Conservation (phyloP, 257 asterid genomes). For the Solanum microdontum region DNA sequence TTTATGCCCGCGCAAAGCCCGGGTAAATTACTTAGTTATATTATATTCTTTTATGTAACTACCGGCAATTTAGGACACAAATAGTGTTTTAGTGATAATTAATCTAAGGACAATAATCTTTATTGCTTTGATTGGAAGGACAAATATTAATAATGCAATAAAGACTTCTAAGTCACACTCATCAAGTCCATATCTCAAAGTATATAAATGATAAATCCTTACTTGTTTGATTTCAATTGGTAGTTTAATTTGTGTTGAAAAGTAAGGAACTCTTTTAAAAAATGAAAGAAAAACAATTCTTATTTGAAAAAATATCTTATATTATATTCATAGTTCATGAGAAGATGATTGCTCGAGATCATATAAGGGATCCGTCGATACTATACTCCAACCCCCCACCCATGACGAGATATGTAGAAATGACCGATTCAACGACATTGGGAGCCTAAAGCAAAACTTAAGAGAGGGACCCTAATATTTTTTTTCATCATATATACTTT, state of each 20-base stretch:
- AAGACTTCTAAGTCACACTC: not conserved
- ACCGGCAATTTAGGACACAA: not conserved
- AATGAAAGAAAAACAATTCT: too few relatives aligned
- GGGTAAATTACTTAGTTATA: not conserved
- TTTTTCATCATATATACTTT: too few relatives aligned
- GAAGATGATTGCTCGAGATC: too few relatives aligned
- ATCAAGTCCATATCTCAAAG: not conserved
- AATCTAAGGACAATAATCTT: not conserved
- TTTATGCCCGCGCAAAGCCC: too few relatives aligned
- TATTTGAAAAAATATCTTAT: too few relatives aligned
- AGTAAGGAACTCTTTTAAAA: not conserved
- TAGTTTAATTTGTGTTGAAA: not conserved
- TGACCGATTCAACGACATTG: too few relatives aligned
- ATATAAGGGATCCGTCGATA: too few relatives aligned
- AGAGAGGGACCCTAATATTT: too few relatives aligned
- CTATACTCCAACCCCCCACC: too few relatives aligned
- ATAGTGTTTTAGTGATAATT: not conserved
- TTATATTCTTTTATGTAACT: not conserved
- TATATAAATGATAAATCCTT: not conserved
- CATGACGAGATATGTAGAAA: too few relatives aligned
- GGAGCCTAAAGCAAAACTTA: too few relatives aligned
- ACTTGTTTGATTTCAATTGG: not conserved
- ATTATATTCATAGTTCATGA: too few relatives aligned
- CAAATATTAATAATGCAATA: not conserved
- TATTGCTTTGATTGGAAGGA: not conserved